Conservation (phyloP, 1,284 basidiomycete genomes). For the Polyporus tsugae region DNA sequence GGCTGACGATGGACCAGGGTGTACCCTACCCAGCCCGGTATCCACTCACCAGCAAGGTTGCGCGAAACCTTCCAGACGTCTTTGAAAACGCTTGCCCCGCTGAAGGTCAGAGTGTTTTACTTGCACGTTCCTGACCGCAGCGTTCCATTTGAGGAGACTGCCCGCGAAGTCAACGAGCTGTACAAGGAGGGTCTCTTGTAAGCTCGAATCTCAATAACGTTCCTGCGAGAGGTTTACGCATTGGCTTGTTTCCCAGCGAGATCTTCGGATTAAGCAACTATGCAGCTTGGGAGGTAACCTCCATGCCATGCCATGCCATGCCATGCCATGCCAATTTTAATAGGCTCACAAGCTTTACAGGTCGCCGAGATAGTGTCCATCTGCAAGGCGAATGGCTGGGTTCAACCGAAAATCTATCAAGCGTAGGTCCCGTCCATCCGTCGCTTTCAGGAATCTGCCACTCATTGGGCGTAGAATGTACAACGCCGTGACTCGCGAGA, state of each 20-base stretch:
- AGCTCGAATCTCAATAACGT: constrained; percentile 27
- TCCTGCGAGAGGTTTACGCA: neutral
- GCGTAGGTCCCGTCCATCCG: constrained; percentile 36
- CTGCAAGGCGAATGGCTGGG: constrained; percentile 57
- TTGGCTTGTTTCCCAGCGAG: constrained; percentile 43
- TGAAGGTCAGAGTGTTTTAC: constrained; percentile 54
- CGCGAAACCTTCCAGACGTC: constrained; percentile 50
- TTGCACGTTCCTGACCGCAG: constrained; percentile 58
- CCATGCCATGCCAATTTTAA: too few relatives aligned
- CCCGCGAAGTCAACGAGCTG: constrained; percentile 52
- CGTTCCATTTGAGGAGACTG: constrained; percentile 55
- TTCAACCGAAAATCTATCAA: constrained; percentile 63
- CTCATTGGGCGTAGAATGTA: constrained; percentile 49
- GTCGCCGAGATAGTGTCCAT: constrained; percentile 65
- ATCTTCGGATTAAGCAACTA: constrained; percentile 59
- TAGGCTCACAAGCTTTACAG: constrained; percentile 34
- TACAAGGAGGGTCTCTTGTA: constrained; percentile 55
- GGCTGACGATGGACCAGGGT: constrained; percentile 41
- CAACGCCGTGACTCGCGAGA: constrained; percentile 59
- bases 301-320: neutral
- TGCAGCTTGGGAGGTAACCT: constrained; percentile 49
- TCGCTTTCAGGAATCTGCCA: neutral
- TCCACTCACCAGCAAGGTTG: constrained; percentile 48
- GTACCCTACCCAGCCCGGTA: constrained; percentile 50
- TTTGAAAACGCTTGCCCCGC: constrained; percentile 45